Evolutionary conservation across 2,329 filamentous ascomycete species (phyloP).

Genomic region (Colletotrichum musae): DNA sequence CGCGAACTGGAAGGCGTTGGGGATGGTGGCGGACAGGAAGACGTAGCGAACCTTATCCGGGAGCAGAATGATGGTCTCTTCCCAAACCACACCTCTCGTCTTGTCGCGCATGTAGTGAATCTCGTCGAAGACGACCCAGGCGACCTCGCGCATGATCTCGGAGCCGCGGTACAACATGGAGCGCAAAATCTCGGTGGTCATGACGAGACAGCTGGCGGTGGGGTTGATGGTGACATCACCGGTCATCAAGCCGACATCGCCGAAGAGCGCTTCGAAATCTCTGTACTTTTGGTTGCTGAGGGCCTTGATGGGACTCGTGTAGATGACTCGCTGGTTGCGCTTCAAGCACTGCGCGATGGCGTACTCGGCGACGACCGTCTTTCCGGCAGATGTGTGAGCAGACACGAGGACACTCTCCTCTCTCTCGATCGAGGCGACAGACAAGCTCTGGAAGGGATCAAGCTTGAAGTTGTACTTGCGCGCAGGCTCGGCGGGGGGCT

Average conservation of each 20-base stretch:
- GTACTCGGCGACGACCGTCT: slow-evolving; percentile 98
- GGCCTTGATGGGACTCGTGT: slow-evolving; percentile 99
- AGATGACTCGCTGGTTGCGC: slow-evolving; percentile 98
- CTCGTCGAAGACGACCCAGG: slow-evolving; percentile 98
- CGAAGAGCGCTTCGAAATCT: slow-evolving; percentile 96
- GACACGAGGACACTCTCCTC: slow-evolving; percentile 98
- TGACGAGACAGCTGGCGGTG: slow-evolving; percentile 96
- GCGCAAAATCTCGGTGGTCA: slow-evolving; percentile 99
- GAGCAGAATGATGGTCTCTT: slow-evolving; percentile 97
- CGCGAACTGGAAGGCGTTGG: slow-evolving; percentile 98
- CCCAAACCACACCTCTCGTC: slow-evolving; percentile 95
- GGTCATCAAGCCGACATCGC: slow-evolving; percentile 97
- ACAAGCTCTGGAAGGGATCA: slow-evolving; percentile 96
- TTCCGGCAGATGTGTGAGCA: slow-evolving; percentile 96
- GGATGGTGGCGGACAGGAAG: slow-evolving; percentile 97
- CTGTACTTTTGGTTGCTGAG: slow-evolving; percentile 98
- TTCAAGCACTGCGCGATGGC: slow-evolving; percentile 97
- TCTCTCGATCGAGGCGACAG: slow-evolving; percentile 93
- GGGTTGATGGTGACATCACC: slow-evolving; percentile 99
- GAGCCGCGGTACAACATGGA: slow-evolving; percentile 99
- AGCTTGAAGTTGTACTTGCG: slow-evolving; percentile 89
- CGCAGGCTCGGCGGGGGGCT: slow-evolving; percentile 88
- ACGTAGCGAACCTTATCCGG: slow-evolving; percentile 99
- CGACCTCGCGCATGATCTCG: slow-evolving; percentile 99
- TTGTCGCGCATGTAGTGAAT: slow-evolving; percentile 99